These are phyloP conservation scores for Epichloe typhina DNA, from an alignment of 2,329 filamentous ascomycete genomes.

Conservation along the genomic window DNA sequence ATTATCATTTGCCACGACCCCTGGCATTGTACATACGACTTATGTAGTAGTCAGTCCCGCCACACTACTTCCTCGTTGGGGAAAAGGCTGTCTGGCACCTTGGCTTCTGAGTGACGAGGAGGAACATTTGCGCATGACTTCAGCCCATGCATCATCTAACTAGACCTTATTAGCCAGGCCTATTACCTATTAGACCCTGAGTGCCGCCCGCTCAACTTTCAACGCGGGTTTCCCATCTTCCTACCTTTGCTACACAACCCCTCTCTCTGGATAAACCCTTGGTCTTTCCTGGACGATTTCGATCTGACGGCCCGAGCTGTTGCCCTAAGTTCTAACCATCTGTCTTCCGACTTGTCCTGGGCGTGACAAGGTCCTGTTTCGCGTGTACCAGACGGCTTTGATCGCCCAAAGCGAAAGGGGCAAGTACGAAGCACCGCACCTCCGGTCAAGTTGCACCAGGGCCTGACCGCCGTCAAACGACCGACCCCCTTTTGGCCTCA, in stretches of 20 bases:
- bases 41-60: no score
- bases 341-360: neutral
- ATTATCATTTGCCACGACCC: no score
- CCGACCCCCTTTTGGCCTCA: neutral
- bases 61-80: neutral
- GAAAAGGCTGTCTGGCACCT: neutral
- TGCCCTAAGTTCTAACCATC: neutral
- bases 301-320: neutral
- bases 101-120: neutral
- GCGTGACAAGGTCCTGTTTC: no score
- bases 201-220: neutral
- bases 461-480: neutral
- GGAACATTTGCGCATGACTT: neutral
- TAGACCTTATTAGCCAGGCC: neutral
- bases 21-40: no score
- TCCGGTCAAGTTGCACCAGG: neutral
- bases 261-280: neutral
- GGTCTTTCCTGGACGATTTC: neutral
- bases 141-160: neutral
- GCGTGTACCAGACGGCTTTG: neutral
- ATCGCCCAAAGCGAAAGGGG: neutral
- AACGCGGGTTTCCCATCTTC: neutral
- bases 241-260: neutral
- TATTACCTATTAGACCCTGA: constrained; percentile 1
- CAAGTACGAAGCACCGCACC: neutral